Conservation (phyloP, 129 eudicot genomes). For the Arctium lappa region DNA sequence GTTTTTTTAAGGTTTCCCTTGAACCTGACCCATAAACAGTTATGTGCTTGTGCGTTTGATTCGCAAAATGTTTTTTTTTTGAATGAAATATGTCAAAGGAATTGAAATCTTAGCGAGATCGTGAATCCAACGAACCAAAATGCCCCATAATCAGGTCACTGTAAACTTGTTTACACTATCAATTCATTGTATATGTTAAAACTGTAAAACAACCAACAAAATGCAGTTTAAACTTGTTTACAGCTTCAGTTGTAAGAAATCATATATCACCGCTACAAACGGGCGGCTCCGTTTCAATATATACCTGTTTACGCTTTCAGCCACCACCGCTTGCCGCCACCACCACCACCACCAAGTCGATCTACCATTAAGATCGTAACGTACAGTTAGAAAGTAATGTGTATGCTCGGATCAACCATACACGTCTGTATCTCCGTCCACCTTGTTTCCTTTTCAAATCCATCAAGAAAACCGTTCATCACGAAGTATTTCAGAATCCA, state of each 20-base stretch:
- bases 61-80: too few relatives aligned
- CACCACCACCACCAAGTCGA: not conserved
- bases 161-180: not conserved
- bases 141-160: not conserved
- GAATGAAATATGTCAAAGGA: not conserved
- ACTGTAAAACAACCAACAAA: not conserved
- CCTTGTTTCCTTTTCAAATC: not conserved
- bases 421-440: not conserved
- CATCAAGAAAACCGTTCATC: slow-evolving; percentile 17
- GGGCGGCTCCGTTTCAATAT: not conserved
- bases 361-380: not conserved
- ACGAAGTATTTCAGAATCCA: not conserved
- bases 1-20: too few relatives aligned
- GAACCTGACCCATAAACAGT: too few relatives aligned
- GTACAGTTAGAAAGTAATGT: slow-evolving; percentile 9
- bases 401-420: not conserved
- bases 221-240: slow-evolving; percentile 8
- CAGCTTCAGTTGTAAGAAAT: not conserved
- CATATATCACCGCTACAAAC: not conserved
- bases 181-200: not conserved
- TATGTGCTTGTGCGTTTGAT: too few relatives aligned
- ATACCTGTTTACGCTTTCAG: slow-evolving; percentile 5
- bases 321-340: not conserved
- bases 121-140: too few relatives aligned
- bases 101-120: not conserved